Evolutionary conservation across 2,329 filamentous ascomycete species (phyloP).

Genomic region (Aspergillus ochraceus): DNA sequence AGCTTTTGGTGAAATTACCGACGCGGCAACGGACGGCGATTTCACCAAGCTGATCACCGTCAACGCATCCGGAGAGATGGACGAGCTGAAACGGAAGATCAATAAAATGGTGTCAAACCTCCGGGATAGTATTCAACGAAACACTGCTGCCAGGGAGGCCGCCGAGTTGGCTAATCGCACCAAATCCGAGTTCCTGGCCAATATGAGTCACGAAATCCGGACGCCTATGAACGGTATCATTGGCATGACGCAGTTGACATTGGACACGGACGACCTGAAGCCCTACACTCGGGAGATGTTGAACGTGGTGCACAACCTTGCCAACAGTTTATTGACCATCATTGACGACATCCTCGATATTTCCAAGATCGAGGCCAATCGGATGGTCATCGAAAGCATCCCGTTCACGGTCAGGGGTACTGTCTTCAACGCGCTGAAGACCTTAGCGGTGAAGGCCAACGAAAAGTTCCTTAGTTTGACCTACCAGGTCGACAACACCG

Average conservation of each 20-base stretch:
- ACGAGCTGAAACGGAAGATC: conserved; percentile 97
- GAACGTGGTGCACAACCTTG: conserved; percentile 95
- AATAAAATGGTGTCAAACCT: conserved; percentile 98
- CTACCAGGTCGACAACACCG: conserved; percentile 88
- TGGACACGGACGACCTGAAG: conserved; percentile 92
- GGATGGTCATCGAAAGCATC: conserved; percentile 98
- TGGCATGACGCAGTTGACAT: conserved; percentile 93
- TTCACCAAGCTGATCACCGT: conserved; percentile 97
- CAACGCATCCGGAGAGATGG: conserved; percentile 97
- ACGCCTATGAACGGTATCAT: conserved; percentile 98
- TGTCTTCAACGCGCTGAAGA: conserved; percentile 96
- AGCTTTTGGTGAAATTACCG: conserved; percentile 98
- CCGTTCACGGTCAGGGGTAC: conserved; percentile 92
- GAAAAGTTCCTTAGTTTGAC: conserved; percentile 91
- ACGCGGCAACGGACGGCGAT: conserved; percentile 92
- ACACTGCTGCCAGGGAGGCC: conserved; percentile 91
- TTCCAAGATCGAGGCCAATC: conserved; percentile 83
- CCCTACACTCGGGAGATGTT: conserved; percentile 97
- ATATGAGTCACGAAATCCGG: conserved; percentile 98
- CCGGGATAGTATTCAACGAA: conserved; percentile 92
- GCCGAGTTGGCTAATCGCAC: conserved; percentile 97
- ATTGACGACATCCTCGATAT: conserved; percentile 79
- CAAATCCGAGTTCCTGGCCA: conserved; percentile 96
- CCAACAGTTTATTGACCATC: conserved; percentile 93
- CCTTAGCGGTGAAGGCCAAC: conserved; percentile 93